Evolutionary conservation across 495 filamentous ascomycete species (phyloP).

Genomic region (Penicillium coffeae): DNA sequence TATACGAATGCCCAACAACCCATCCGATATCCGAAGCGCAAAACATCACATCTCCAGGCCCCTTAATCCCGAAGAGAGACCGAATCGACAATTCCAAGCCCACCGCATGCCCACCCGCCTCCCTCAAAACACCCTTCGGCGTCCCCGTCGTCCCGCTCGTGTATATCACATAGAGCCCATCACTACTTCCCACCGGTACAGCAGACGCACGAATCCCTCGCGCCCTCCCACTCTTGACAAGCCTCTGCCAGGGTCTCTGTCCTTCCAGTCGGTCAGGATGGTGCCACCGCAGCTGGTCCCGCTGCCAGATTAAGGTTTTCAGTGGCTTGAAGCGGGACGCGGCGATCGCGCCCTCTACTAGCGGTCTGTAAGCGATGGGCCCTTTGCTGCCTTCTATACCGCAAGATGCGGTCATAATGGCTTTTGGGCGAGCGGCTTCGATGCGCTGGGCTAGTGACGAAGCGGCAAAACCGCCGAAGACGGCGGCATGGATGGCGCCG

Average conservation of each 20-base stretch:
- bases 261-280: conserved; percentile 57
- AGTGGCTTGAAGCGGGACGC: conserved; percentile 59
- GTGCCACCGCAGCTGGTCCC: conserved; percentile 73
- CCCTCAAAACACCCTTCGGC: conserved; percentile 83
- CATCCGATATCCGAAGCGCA: conserved; percentile 81
- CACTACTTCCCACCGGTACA: conserved; percentile 72
- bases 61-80: conserved; percentile 74
- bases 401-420: conserved; percentile 84
- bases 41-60: conserved; percentile 81
- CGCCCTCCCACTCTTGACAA: conserved; percentile 63
- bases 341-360: conserved; percentile 64
- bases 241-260: conserved; percentile 73
- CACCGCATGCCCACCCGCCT: conserved; percentile 84
- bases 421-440: conserved; percentile 70
- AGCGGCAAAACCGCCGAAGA: conserved; percentile 88
- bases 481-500: conserved; percentile 85
- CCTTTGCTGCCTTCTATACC: conserved; percentile 86
- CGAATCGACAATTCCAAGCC: conserved; percentile 74
- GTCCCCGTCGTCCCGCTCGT: conserved; percentile 81
- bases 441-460: conserved; percentile 83
- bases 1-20: conserved; percentile 83
- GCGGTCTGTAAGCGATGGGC: conserved; percentile 63
- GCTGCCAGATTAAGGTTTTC: conserved; percentile 71
- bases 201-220: conserved; percentile 62
- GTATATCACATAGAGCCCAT: conserved; percentile 87